Base-by-base conservation (phyloP, 768 basidiomycete species). In the Tricholoma bakamatsutake region DNA sequence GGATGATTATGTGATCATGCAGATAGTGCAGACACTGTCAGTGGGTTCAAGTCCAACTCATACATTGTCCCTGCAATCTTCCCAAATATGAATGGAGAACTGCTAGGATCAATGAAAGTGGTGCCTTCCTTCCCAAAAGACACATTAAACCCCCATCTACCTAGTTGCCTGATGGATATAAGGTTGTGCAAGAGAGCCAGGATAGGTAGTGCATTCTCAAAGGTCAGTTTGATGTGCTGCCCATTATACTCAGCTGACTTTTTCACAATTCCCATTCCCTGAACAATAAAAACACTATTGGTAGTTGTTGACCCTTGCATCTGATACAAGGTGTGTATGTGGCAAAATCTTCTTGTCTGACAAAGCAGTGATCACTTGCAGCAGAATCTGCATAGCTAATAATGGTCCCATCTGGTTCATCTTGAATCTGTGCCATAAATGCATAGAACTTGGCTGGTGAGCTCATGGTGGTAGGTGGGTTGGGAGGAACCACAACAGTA, bases 101-200 rank as follows among this genome's bases (percentile, higher is more conserved):
- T 3, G 3, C 5, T 39, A 39, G 37, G 37, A 39, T 39, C 8
- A 12, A 39, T 39, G 55, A 60, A 18, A 47, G 34, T 34, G 31
- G 15, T 34, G 46, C 49, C 2, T 42, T 50, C 53, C 4, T 52
- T 54, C 3, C 50, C 40, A 27, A 62, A 60, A 9, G 57, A n/a
- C 1, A 59, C 28, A 9, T 37, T 33, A 13, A 31, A 45, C 1
- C 60, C 62, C 2, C 48, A 21, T 4, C 31, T 43, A 28, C 56
- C 58, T 0, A 64, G 13, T 34, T 46, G 43, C 9, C 37, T 21
- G 2, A 62, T 57, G 8, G 66, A 66, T 2, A 68, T 24, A 0
- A 68, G 60, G 33, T 66, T 61, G 2, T 57, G 50, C 9, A 58
- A 56, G 12, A 66, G 43, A 11, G 62, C 55, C 1, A 62, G 67